Evolutionary conservation across 352 stramenopile species (phyloP), one percentile per base, ranked within the genome.

Genomic region (Hyaloperonospora arabidopsidis): DNA sequence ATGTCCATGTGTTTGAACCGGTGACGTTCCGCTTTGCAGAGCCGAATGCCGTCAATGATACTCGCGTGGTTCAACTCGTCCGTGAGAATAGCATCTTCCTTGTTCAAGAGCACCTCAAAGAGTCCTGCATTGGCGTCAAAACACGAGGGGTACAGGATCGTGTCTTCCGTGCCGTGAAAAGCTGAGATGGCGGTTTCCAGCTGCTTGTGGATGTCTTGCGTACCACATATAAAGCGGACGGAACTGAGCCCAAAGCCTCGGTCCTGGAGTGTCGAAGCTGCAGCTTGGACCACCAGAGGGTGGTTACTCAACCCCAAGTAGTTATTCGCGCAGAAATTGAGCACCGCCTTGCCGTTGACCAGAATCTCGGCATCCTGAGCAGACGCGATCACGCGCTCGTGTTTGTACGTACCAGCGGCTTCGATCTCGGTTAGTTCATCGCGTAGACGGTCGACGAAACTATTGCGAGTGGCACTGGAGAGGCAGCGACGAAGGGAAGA

Each of bases 281-380:
- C 91, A 11, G 89, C 89, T 5, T 84, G 48, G 15, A 97, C 76
- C 35, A 97, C 73, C 14, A 72, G 68, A 13, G 80, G 81, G 67
- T 97, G 76, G 69, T 95, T 93, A 59, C 83, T 92, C 40, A 97
- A 68, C 0, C 90, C 91, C 28, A 97, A 59, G 73, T 97, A 97
- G 67, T 97, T 97, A 74, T 97, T 97, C 54, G 89, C 83, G 65
- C 91, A 97, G 52, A 97, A 97, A 67, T 97, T 97, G 53, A 97
- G 79, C 63, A 97, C 91, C 2, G 29, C 12, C 22, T 79, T 47
- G 45, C 69, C 70, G 45, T 86, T 65, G 15, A 97, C 89, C 1
- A 59, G 68, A 61, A 97, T 93, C 44, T 71, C 57, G 6, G 84
- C 71, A 45, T 75, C 82, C 43, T 97, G 90, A 19, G 87, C 57